Percentiles rank a stretch among this genome's conserved stretches.
These are phyloP conservation scores for Phaeosphaeriaceae sp. DNA, from an alignment of 2,329 filamentous ascomycete genomes.

Conservation along the genomic window DNA sequence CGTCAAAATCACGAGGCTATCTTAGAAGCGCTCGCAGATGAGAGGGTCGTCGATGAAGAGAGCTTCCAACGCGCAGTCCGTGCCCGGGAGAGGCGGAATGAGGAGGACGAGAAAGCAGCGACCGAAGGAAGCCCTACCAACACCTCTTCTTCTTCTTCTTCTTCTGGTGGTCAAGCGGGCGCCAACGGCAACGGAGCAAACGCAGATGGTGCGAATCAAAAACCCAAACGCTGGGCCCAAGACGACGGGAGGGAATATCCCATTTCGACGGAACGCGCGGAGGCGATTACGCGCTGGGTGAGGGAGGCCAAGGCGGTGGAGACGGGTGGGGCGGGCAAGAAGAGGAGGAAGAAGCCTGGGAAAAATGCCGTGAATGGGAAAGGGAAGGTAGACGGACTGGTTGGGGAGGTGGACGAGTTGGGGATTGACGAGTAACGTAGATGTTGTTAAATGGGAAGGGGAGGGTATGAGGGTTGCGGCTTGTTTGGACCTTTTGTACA, in stretches of 20 bases:
- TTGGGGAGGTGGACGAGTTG: background rate
- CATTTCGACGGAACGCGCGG: slow-evolving; percentile 73
- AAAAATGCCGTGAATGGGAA: background rate
- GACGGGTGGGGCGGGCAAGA: slow-evolving; percentile 38
- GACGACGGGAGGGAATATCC: slow-evolving; percentile 74
- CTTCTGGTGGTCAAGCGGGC: no score
- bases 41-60: slow-evolving; percentile 72
- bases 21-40: slow-evolving; percentile 72
- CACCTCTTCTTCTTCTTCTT: no score
- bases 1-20: slow-evolving; percentile 71
- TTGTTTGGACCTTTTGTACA: no score
- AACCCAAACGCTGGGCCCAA: slow-evolving; percentile 66
- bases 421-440: background rate
- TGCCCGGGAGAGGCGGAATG: slow-evolving; percentile 65
- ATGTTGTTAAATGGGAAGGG: background rate
- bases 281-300: slow-evolving; percentile 75
- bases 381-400: background rate
- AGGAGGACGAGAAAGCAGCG: slow-evolving; percentile 63
- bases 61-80: slow-evolving; percentile 70
- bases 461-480: no score
- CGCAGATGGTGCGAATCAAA: background rate
- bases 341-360: slow-evolving; percentile 4
- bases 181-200: background rate
- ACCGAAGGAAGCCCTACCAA: no score
- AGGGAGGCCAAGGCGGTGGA: slow-evolving; percentile 53